Conservation (phyloP, 2,329 filamentous ascomycete genomes). For the Pseudocercospora ulei region DNA sequence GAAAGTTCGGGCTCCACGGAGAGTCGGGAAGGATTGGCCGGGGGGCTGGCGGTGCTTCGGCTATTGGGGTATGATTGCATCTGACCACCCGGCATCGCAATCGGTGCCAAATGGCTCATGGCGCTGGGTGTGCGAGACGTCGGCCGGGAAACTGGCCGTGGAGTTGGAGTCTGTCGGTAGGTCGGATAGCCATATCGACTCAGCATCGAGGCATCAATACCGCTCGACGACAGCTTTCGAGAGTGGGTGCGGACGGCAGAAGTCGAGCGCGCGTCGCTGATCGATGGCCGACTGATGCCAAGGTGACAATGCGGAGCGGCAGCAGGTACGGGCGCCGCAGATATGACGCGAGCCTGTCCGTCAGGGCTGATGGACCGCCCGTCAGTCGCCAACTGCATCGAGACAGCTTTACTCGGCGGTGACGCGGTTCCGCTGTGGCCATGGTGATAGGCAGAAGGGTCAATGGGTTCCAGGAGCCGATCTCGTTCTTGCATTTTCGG, state of each 20-base stretch:
- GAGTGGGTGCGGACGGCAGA: slow-evolving; percentile 28
- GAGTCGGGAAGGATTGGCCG: slow-evolving; percentile 39
- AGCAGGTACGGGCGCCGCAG: slow-evolving; percentile 17
- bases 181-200: slow-evolving; percentile 68
- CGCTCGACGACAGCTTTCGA: slow-evolving; percentile 30
- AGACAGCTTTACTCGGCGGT: slow-evolving; percentile 26
- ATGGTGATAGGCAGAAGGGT: slow-evolving; percentile 13
- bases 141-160: slow-evolving; percentile 30
- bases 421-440: slow-evolving; percentile 28
- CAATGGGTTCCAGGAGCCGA: slow-evolving; percentile 24
- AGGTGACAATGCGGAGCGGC: slow-evolving; percentile 19
- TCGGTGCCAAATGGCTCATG: slow-evolving; percentile 34
- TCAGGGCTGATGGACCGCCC: slow-evolving; percentile 28
- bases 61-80: slow-evolving; percentile 30
- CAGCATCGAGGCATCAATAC: slow-evolving; percentile 32
- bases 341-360: slow-evolving; percentile 13
- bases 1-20: slow-evolving; percentile 35
- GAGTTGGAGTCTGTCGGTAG: slow-evolving; percentile 46
- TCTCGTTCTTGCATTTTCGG: slow-evolving; percentile 29
- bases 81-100: slow-evolving; percentile 28
- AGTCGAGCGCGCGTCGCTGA: slow-evolving; percentile 26
- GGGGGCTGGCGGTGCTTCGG: slow-evolving; percentile 31
- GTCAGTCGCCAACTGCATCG: slow-evolving; percentile 23
- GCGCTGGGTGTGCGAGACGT: slow-evolving; percentile 32
- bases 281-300: slow-evolving; percentile 23